Evolutionary conservation across 1,139 yeast genomes (phyloP), one percentile per base, ranked within the genome.

Genomic region (Geotrichum restrictum): DNA sequence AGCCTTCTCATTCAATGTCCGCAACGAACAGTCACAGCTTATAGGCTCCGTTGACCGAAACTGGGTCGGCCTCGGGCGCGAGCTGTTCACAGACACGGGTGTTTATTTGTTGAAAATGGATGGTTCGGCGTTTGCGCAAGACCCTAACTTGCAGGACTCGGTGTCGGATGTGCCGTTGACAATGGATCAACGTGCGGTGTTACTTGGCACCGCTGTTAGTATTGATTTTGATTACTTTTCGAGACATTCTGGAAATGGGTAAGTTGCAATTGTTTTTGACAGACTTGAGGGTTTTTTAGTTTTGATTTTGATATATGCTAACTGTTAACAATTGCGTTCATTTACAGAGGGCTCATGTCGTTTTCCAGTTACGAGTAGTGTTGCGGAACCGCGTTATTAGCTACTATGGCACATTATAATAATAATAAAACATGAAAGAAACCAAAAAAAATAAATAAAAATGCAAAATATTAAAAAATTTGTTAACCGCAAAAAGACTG

Each of bases 141-240:
- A 62, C 48, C 66, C 64, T 1, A 52, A 57, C 19, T 22, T 16
- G 27, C 49, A 51, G 33, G 57, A 61, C 13, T 24, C 29, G 2
- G 39, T 82, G 80, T 0, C 65, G 74, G 63, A 60, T 10, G 61
- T 59, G 4, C 63, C 71, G 7, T 59, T 89, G 68, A 79, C 85
- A 1, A 70, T 88, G 46, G 95, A 86, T 63, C 88, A 93, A 69
- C 78, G 96, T 59, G 96, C 97, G 0, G 81, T 91, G 1, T 67
- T 93, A 66, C 73, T 93, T 53, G 95, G 91, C 0, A 85, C 86
- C 58, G 95, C 97, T 0, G 84, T 93, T 2, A 85, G 95, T 60
- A 85, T 93, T 57, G 98, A 93, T 68, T 93, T 88, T 67, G 98
- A 93, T 68, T 93, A 89, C 70, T 93, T 93, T 67, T 88, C 95